These are phyloP conservation scores for Chrysopogon serrulatus DNA, from an alignment of 176 grass and related monocot genomes.

Conservation along the genomic window DNA sequence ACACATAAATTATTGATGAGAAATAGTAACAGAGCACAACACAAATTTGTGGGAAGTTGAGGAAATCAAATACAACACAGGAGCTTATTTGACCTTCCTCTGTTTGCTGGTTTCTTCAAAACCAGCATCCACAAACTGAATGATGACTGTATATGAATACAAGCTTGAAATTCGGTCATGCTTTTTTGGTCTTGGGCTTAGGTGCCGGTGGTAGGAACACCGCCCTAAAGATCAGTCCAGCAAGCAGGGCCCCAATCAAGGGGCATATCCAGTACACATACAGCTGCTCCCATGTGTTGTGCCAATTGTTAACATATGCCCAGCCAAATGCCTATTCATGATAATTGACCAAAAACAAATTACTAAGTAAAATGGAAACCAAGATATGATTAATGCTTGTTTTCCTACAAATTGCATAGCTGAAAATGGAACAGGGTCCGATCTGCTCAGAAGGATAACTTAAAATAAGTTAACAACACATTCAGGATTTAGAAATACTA, in stretches of 20 bases:
- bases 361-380: not conserved
- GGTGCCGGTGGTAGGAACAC: slow-evolving; percentile 34
- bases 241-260: slow-evolving; percentile 76
- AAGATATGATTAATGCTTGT: not conserved
- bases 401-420: not conserved
- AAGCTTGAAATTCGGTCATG: slow-evolving; percentile 12
- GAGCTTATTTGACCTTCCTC: not conserved
- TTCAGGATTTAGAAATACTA: not conserved
- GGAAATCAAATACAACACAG: not conserved
- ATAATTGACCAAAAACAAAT: not conserved
- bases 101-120: not conserved
- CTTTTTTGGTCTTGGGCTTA: slow-evolving; percentile 66
- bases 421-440: not conserved
- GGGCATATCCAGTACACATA: slow-evolving; percentile 99
- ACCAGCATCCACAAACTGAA: not conserved
- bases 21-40: not conserved
- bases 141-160: not conserved
- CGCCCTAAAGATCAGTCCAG: slow-evolving; percentile 62
- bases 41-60: not conserved
- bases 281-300: slow-evolving; percentile 94
- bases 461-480: not conserved
- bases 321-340: slow-evolving; percentile 84
- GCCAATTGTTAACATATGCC: slow-evolving; percentile 81
- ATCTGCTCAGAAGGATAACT: not conserved
- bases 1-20: not conserved